A percentile compares a stretch with the other conserved stretches of the same genome.
phyloP scores from a whole-genome alignment of 441 rosid genomes.

The Populus tomentosa region DNA sequence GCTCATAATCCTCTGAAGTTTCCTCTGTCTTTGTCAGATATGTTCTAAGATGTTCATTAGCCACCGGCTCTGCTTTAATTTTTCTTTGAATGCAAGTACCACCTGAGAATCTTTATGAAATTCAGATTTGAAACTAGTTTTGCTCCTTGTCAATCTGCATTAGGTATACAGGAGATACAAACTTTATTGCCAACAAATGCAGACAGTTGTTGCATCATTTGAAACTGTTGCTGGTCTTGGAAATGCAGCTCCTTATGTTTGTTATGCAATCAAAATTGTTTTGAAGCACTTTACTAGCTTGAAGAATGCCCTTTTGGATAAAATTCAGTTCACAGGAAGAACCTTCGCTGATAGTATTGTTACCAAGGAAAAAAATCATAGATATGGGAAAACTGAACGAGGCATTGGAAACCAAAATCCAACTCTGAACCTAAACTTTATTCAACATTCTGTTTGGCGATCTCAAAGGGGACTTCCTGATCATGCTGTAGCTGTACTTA shows the following conservation, averaged over 20 bases:
- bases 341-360: background rate
- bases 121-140: background rate
- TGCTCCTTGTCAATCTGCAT: background rate
- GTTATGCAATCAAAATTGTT: conserved; percentile 31
- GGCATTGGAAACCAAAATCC: conserved; percentile 21
- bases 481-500: conserved; percentile 52
- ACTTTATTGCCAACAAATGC: conserved; percentile 44
- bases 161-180: conserved; percentile 45
- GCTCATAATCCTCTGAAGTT: no score
- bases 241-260: conserved; percentile 44
- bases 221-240: conserved; percentile 46
- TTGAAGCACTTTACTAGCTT: conserved; percentile 38
- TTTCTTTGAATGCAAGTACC: background rate
- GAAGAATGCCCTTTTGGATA: conserved; percentile 43
- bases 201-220: conserved; percentile 42
- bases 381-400: conserved; percentile 1
- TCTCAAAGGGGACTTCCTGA: conserved; percentile 66
- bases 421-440: conserved; percentile 15
- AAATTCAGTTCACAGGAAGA: conserved; percentile 26
- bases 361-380: conserved; percentile 7
- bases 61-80: no score
- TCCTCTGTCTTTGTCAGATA: no score
- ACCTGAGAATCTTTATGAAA: background rate
- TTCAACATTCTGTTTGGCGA: conserved; percentile 48
- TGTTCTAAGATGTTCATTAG: no score